Base-by-base conservation (phyloP, 2,329 filamentous ascomycete species). In the Trichophyton mentagrophytes region DNA sequence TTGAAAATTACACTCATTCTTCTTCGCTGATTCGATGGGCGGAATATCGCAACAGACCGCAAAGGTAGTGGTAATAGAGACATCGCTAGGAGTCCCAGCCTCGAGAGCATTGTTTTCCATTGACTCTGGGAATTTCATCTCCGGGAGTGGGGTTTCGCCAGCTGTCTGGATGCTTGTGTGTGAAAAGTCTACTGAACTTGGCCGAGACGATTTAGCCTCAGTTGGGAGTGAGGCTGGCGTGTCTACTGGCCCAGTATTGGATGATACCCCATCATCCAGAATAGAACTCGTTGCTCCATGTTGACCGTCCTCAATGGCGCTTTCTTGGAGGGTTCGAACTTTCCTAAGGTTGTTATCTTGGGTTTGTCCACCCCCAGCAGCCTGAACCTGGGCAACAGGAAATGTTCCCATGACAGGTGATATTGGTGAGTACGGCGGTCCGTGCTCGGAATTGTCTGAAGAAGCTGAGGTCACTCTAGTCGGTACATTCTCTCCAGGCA, bases 381-480 rank as follows among this genome's bases (percentile, higher is more conserved):
- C 20, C 17, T 38, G 33, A 13, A 22, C 20, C 44, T 20, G n/a
- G 1, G 44, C 8, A 11, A 53, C 13, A 15, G 49, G 25, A 25
- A 53, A 53, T n/a, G 15, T 33, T 53, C 49, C 49, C 49, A 44
- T 44, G 4, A 27, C n/a, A 25, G 42, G 49, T 13, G 60, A 60
- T 53, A 60, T 60, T 8, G 57, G 57, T 13, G 57, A 60, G 38
- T 63, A 61, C n/a, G 56, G 49, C 20, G 61, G 60, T 7, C 60
- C 57, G 17, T 44, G 49, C 25, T 60, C 15, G 8, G 49, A n/a
- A 27, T 61, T 33, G 6, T 57, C 57, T 55, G 49, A 25, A 8
- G 27, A 33, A n/a, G 22, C n/a, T 15, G 49, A 53, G 5, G 49
- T 15, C 25, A 53, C 2, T 8, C n/a, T 33, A 25, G 25, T 33